Conservation (phyloP, 257 asterid species). For the Perilla frutescens region DNA sequence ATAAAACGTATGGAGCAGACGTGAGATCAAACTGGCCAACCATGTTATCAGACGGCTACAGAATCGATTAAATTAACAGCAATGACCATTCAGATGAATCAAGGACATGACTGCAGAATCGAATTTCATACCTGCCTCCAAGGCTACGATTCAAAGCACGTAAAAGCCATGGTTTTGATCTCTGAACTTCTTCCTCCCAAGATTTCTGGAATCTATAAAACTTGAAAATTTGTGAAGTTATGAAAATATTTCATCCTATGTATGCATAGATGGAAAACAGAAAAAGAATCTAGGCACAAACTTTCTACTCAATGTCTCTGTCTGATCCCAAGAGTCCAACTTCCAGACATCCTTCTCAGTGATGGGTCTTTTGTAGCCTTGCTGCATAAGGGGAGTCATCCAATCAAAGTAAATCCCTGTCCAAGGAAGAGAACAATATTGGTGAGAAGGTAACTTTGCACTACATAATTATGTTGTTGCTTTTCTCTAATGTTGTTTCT, state of each 20-base stretch:
- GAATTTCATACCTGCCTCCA: constrained; percentile 63
- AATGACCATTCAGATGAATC: neutral
- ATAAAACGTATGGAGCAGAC: constrained; percentile 24
- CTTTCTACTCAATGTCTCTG: constrained; percentile 69
- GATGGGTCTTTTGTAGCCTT: constrained; percentile 76
- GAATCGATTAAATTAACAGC: neutral
- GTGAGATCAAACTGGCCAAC: constrained; percentile 31
- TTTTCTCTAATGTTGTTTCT: constrained; percentile 12
- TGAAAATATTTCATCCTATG: constrained; percentile 6
- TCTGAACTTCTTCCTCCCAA: constrained; percentile 75
- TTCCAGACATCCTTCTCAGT: constrained; percentile 86
- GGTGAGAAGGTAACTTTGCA: constrained; percentile 17
- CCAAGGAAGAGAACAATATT: constrained; percentile 21
- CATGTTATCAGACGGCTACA: constrained; percentile 16
- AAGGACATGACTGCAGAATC: constrained; percentile 4
- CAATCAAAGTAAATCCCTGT: constrained; percentile 73
- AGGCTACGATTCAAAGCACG: constrained; percentile 79
- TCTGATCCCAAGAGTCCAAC: constrained; percentile 86
- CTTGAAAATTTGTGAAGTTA: constrained; percentile 9
- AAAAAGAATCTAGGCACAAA: constrained; percentile 36
- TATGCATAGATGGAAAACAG: constrained; percentile 19
- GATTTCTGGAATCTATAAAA: constrained; percentile 65
- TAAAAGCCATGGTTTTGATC: constrained; percentile 82
- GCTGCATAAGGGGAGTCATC: constrained; percentile 90
- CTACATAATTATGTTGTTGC: neutral